phyloP scores from a whole-genome alignment of 2,329 filamentous ascomycete genomes.

The Escovopsis weberi region DNA sequence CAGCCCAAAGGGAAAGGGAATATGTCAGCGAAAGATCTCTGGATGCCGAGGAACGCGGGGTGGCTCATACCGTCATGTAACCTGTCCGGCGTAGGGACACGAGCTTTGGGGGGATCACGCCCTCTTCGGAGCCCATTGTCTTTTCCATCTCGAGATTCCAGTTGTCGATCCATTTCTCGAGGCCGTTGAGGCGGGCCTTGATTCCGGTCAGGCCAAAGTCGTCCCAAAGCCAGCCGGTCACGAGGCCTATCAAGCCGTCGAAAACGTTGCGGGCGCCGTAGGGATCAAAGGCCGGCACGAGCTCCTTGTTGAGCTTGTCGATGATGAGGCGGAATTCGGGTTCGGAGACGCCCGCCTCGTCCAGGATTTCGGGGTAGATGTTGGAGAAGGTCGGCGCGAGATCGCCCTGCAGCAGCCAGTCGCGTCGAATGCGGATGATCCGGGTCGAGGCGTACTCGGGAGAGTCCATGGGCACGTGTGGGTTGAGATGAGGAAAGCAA shows the following conservation, averaged over 20 bases:
- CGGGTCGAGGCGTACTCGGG: constrained; percentile 63
- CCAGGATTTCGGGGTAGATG: constrained; percentile 88
- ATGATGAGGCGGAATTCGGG: constrained; percentile 75
- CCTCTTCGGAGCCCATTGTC: constrained; percentile 34
- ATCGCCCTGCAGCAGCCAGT: constrained; percentile 85
- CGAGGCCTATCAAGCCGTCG: constrained; percentile 62
- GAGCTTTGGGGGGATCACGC: constrained; percentile 48
- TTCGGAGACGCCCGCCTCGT: constrained; percentile 68
- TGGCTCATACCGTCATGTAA: constrained; percentile 58
- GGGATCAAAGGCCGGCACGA: constrained; percentile 68
- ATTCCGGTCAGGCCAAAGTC: constrained; percentile 65
- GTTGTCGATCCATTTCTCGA: constrained; percentile 72
- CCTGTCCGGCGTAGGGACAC: constrained; percentile 69
- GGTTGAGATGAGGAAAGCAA: constrained; percentile 86
- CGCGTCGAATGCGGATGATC: constrained; percentile 79
- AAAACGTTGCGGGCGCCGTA: constrained; percentile 63
- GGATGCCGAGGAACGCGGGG: neutral
- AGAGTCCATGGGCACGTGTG: constrained; percentile 70
- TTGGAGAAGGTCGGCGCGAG: constrained; percentile 88
- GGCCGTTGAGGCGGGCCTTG: constrained; percentile 52
- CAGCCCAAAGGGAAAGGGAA: neutral
- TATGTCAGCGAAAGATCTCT: constrained; percentile 5
- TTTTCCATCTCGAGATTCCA: constrained; percentile 69
- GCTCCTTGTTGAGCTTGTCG: constrained; percentile 63
- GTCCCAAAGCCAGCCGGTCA: constrained; percentile 93